Base-by-base conservation (phyloP, 2,329 filamentous ascomycete genomes). In the Penicillium sp. region DNA sequence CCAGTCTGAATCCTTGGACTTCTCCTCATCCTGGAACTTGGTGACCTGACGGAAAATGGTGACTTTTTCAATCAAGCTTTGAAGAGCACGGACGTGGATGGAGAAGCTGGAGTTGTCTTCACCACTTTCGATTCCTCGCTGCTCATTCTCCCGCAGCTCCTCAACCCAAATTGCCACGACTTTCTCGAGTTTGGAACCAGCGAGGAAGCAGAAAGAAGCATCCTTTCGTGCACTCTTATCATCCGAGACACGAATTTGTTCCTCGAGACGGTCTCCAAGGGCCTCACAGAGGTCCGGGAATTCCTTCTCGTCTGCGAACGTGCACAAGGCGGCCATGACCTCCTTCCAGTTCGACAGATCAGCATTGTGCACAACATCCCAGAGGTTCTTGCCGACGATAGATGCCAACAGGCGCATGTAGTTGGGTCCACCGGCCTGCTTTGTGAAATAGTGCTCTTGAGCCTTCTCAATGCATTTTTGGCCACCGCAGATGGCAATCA, bases 291-390 rank as follows among this genome's bases (percentile, higher is more conserved):
- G 83, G 65, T 96, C 90, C 4, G 91, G 83, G 66, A 98, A 98
- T 60, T 98, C 91, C 35, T 81, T 81, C 39, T 90, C 86, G 54
- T 94, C 85, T 0, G 93, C 93, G 69, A 91, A 98, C 1, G 93
- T 97, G 78, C 93, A 98, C 46, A 98, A 75, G 1, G 90, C 87
- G 27, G 89, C 90, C 87, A 98, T 94, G 3, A 91, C 85, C 70
- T 97, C 93, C 72, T 94, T 97, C 94, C 93, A 98, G 70, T 93
- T 87, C 45, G 80, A 79, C 39, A 98, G 74, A 63, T 96, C 88
- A 6, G 91, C 93, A 63, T 98, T 98, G 72, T 97, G 89, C 6
- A 97, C 93, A 39, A 97, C 81, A 71, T 98, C 93, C 93, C 91
- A 97, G 1, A 98, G 78, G 63, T 98, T 96, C 76, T 97, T 97